Evolutionary conservation across 768 basidiomycete genomes (phyloP), one percentile per base, ranked within the genome.

Genomic region (Kwoniella shandongensis): DNA sequence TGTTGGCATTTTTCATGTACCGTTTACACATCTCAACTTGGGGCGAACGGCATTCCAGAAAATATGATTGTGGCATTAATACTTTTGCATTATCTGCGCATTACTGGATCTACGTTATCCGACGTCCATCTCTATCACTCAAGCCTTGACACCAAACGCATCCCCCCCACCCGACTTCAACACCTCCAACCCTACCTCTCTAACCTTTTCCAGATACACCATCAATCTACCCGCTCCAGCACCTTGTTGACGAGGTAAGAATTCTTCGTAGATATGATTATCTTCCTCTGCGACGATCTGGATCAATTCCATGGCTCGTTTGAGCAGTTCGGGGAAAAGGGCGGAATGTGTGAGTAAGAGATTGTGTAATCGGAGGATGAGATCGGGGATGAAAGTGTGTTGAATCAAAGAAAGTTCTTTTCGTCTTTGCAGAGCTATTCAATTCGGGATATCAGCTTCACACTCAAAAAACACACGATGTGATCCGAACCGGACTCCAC

Each of bases 221-320:
- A 80, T 81, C 41, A 96, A 74, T 56, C 82, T 78, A 38, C 83
- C 80, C 12, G 38, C 42, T 35, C 40, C 44, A 7, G 85, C 85
- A 26, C 83, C 81, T 17, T 82, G 80, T 46, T 80, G 51, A 23
- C 47, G 49, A 15, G 63, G 80, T 23, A 87, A 79, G 76, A 94
- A 96, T 74, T 91, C 91, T 62, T 88, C 84, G 67, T 92, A 91
- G 13, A 96, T 77, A 65, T 84, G 84, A 77, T 89, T 88, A 41
- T 88, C 83, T 58, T 90, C 89, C 73, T 92, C 90, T 0, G 91
- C 91, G 5, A 97, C 86, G 29, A 88, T 79, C 63, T 88, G 91
- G n/a, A 84, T 85, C 4, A 97, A 81, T 42, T 86, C 80, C 57
- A 97, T 76, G 0, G 87, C 85, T 8, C 82, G 82, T 63, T 87